Base-by-base conservation (phyloP, 176 grass and related monocot genomes). In the Elymus sibiricus region DNA sequence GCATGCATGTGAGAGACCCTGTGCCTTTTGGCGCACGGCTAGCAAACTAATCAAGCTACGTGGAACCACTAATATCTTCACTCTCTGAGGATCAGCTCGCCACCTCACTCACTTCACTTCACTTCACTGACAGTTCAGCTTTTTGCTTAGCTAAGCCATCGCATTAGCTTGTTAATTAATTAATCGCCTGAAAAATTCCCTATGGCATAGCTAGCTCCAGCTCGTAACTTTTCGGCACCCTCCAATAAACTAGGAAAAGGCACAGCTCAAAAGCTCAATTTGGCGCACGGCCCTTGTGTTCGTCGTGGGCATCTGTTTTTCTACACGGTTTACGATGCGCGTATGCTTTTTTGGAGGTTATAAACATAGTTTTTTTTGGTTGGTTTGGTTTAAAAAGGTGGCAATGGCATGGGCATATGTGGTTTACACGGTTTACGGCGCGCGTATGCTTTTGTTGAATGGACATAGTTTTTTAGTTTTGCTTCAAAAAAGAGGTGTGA, bases 171-270 rank as follows among this genome's bases (percentile, higher is more conserved):
- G 70, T 15, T 44, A 44, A 46, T 35, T 16, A 76, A 40, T 35
- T 16, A 76, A 40, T 28, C 24, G 22, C 75, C 75, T 76, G 11
- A 46, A 24, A 79, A 31, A 70, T 32, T 66, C 59, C 17, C 40
- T 24, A 26, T 16, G 40, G 24, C 40, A 24, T 26, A 46, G 22
- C 60, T 42, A 75, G 73, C 62, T 68, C 25, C 55, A 81, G 56
- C 67, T 43, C 66, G 70, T 37, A n/a, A 44, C 67, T 34, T 74
- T 74, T 34, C 16, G 43, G 42, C 66, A 71, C 21, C 75, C 55
- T 91, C 85, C 85, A 70, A 84, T 91, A 81, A 91, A 91, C 69
- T 83, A 91, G 89, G 85, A 91, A 76, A 62, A 15, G 26, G 44
- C 73, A 84, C 75, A 76, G 75, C 74, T 75, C 80, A 84, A 87